Evolutionary conservation across 106 monocot genomes (phyloP), one percentile per base, ranked within the genome.

Genomic region (Phalaenopsis equestris): DNA sequence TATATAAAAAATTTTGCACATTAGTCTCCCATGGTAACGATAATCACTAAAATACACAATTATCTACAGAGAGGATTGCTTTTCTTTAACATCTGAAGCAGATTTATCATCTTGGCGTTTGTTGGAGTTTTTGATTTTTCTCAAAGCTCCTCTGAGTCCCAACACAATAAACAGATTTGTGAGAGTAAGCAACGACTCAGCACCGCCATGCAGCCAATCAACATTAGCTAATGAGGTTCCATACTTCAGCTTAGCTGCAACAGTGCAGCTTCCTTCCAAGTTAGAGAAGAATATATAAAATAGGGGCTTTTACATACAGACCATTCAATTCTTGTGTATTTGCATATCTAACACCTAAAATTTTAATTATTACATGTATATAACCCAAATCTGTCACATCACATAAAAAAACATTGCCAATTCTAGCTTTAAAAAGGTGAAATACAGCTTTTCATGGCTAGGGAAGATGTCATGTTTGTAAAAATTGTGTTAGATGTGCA

Each of bases 191-290:
- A 98, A 78, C 2, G 94, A 94, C 73, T 98, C 97, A 36, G 97
- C 97, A 41, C 89, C 78, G 47, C 97, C 97, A 81, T 98, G 97
- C 76, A 98, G 83, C 97, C 97, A 98, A 85, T 98, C 97, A 8
- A 98, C 94, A 75, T 98, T 98, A 17, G 97, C 90, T 77, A 98
- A 75, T n/a, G 97, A 98, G 73, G 97, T 98, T 72, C 97, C 97
- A 84, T 94, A 98, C 17, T 94, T 86, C 76, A 97, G 86, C 85
- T 97, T 97, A 16, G 96, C 97, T 98, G 90, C 52, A 79, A 82
- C 17, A 70, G 24, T 30, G 30, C 41, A 64, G 14, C 23, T 21
- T 64, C 24, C 11, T 21, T 64, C 24, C 11, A 64, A 23, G 64
- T 64, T 64, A 23, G 24, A n/a, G n/a, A 64, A 21, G 23, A 64